A percentile compares a stretch with the other conserved stretches of the same genome.
phyloP scores from a whole-genome alignment of 140 eudicot species.

The Stevia rebaudiana region DNA sequence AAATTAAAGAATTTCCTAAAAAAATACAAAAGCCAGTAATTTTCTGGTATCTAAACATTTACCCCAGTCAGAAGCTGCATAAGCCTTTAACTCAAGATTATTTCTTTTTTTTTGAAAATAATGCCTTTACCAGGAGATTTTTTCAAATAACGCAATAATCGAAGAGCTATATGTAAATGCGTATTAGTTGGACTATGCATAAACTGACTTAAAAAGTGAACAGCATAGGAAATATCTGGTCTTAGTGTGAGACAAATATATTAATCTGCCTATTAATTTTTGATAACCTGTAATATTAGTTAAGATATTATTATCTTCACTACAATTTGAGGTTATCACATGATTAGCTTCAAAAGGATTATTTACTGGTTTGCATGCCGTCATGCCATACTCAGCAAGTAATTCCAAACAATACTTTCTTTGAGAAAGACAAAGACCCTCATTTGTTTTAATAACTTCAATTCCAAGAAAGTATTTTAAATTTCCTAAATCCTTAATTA shows the following conservation, averaged over 20 bases:
- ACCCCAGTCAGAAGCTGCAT: too few species aligned
- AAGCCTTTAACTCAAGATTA: neutral
- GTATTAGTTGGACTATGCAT: neutral
- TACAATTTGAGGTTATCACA: too few species aligned
- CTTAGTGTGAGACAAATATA: neutral
- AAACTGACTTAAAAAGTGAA: neutral
- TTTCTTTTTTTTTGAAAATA: neutral
- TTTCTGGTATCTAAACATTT: too few species aligned
- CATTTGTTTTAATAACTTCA: too few species aligned
- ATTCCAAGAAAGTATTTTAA: too few species aligned
- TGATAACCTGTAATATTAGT: neutral
- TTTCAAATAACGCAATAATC: neutral
- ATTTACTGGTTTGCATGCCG: neutral
- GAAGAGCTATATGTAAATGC: neutral
- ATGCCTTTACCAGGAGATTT: neutral
- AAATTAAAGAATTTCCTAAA: too few species aligned
- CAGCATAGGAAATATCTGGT: neutral
- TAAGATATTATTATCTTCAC: too few species aligned
- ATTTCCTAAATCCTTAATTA: too few species aligned
- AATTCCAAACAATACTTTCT: too few species aligned
- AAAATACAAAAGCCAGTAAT: too few species aligned
- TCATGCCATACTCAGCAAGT: too few species aligned
- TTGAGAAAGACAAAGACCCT: too few species aligned
- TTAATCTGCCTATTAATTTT: neutral
- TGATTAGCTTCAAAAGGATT: neutral